Evolutionary conservation across 371 early-diverging fungal species (phyloP), one percentile per base, ranked within the genome.

Genomic region (Rhizopus sp.): DNA sequence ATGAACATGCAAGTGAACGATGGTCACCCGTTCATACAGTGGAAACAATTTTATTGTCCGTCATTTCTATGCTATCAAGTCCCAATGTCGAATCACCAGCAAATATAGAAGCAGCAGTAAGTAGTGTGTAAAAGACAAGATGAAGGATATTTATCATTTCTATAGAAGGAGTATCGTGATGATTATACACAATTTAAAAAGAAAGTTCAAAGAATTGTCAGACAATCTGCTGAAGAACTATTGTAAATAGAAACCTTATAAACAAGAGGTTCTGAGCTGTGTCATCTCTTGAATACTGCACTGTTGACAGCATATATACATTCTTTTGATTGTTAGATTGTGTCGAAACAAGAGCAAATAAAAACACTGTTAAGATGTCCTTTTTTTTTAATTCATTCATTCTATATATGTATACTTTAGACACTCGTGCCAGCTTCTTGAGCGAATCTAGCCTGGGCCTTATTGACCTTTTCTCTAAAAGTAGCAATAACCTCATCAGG

Each of bases 1-100:
- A 97, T 63, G 97, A 97, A 66, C 68, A 86, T 41, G 89, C 94
- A 7, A 80, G 75, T 33, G 97, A 97, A 66, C 81, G 98, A 46
- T 97, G 98, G 98, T 78, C 90, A 47, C 97, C 98, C 9, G 91
- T 96, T 7, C 89, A 95, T 67, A 94, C 94, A n/a, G 94, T 96
- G 42, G 91, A 93, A 63, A 92, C 91, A n/a, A 93, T 97, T 67
- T 68, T 95, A 40, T 54, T 95, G 23, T 87, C 88, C 35, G 93
- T 97, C 12, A 89, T 93, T 44, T 88, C 88, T 52, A 91, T 97
- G 88, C 75, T 97, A 16, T 88, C 89, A 4, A 88, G 89, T 57
- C 98, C 98, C n/a, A 97, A 97, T 73, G 92, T 88, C 62, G 89
- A 93, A 66, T 90, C 91, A 39, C 96, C 96, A 6, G 98, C 95